These are phyloP conservation scores for Tilletia horrida DNA, from an alignment of 1,284 basidiomycete genomes.

Conservation along the genomic window DNA sequence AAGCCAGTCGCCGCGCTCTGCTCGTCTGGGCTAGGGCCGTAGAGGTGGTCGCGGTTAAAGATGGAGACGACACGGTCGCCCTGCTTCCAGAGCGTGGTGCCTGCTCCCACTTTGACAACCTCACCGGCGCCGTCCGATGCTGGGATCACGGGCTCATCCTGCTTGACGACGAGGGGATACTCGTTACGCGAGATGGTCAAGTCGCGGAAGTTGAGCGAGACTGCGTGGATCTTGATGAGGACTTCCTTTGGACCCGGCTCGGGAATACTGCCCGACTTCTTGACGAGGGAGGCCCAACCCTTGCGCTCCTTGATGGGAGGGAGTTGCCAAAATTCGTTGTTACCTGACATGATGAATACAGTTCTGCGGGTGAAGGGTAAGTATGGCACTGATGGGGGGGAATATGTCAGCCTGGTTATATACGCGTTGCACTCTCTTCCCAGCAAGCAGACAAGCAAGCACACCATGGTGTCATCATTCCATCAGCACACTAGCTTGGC, in stretches of 20 bases:
- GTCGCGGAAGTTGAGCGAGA: slow-evolving; percentile 56
- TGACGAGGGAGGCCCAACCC: slow-evolving; percentile 26
- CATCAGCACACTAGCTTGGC: too few relatives aligned
- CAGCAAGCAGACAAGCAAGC: too few relatives aligned
- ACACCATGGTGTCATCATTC: too few relatives aligned
- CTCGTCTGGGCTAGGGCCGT: slow-evolving; percentile 52
- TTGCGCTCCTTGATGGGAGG: slow-evolving; percentile 24
- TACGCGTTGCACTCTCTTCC: too few relatives aligned
- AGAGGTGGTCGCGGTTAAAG: slow-evolving; percentile 49
- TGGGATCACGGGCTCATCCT: slow-evolving; percentile 57
- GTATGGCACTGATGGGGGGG: too few relatives aligned
- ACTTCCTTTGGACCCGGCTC: slow-evolving; percentile 40
- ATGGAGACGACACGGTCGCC: slow-evolving; percentile 62
- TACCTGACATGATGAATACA: slow-evolving; percentile 5
- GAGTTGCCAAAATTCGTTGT: neutral
- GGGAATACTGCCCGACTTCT: slow-evolving; percentile 32
- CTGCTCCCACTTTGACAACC: slow-evolving; percentile 61
- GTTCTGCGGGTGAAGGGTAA: too few relatives aligned
- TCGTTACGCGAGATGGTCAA: slow-evolving; percentile 35
- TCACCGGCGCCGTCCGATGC: slow-evolving; percentile 67
- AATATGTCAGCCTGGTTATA: too few relatives aligned
- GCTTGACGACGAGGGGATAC: slow-evolving; percentile 30
- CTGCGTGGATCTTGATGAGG: slow-evolving; percentile 52
- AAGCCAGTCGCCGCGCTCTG: slow-evolving; percentile 55
- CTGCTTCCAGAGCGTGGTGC: slow-evolving; percentile 60